These are phyloP conservation scores for Wilcoxina mikolae DNA, from an alignment of 495 filamentous ascomycete species.

Conservation along the genomic window DNA sequence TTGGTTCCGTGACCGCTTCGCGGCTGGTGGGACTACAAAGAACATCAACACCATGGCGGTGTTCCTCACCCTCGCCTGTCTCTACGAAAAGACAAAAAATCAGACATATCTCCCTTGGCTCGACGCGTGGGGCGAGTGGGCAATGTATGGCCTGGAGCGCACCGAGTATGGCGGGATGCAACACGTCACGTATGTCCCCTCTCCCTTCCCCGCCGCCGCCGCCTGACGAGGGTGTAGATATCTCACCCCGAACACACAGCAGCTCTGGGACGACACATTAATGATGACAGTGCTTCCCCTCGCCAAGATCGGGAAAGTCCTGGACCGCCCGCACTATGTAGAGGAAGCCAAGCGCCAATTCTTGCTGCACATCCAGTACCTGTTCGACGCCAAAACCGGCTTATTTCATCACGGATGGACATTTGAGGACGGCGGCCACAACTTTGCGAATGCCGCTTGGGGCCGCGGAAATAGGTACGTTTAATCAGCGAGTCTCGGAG, in stretches of 20 bases:
- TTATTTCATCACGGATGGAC: slow-evolving; percentile 66
- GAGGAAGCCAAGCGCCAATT: slow-evolving; percentile 60
- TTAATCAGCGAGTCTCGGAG: not conserved
- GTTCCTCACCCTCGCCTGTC: slow-evolving; percentile 53
- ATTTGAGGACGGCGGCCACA: slow-evolving; percentile 51
- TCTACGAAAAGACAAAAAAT: slow-evolving; percentile 53
- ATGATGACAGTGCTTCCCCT: slow-evolving; percentile 67
- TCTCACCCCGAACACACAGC: slow-evolving; percentile 45
- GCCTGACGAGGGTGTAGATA: slow-evolving; percentile 29
- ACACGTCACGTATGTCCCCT: slow-evolving; percentile 39
- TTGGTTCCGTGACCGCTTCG: slow-evolving; percentile 53
- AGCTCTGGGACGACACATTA: slow-evolving; percentile 64
- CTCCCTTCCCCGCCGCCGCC: not conserved
- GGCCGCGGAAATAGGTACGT: slow-evolving; percentile 42
- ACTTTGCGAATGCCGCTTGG: slow-evolving; percentile 57
- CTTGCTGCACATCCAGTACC: slow-evolving; percentile 54
- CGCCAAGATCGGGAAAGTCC: slow-evolving; percentile 55
- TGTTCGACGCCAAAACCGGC: slow-evolving; percentile 51
- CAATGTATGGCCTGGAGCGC: slow-evolving; percentile 52
- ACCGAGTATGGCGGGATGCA: slow-evolving; percentile 60
- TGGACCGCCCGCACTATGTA: slow-evolving; percentile 50
- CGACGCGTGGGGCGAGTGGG: slow-evolving; percentile 63
- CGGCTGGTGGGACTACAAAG: slow-evolving; percentile 54
- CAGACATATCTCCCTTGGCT: slow-evolving; percentile 51
- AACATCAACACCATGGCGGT: slow-evolving; percentile 71